Conservation (phyloP, 495 filamentous ascomycete species). For the Endocarpon pusillum region DNA sequence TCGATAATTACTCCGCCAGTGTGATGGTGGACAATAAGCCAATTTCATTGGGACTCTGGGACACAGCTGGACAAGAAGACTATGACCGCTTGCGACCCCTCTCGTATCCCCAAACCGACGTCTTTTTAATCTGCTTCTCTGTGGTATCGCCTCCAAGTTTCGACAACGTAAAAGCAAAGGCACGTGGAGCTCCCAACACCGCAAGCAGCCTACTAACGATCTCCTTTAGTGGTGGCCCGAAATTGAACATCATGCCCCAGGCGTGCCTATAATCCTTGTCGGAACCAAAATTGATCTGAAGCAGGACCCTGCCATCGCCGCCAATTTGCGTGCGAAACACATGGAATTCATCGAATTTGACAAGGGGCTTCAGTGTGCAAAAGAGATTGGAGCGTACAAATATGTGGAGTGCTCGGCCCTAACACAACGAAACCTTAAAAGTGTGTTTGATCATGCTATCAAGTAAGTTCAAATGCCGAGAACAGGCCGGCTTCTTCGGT, state of each 20-base stretch:
- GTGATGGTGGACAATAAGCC: conserved; percentile 97
- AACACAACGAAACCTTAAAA: conserved; percentile 90
- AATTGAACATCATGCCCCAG: conserved; percentile 90
- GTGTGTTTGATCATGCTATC: conserved; percentile 95
- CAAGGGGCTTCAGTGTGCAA: conserved; percentile 64
- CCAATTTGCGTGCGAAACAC: conserved; percentile 61
- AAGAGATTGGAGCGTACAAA: conserved; percentile 85
- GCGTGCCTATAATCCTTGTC: conserved; percentile 90
- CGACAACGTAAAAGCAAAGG: conserved; percentile 95
- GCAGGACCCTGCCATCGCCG: conserved; percentile 68
- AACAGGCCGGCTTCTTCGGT: too few relatives aligned
- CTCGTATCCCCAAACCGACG: conserved; percentile 94
- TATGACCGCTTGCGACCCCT: conserved; percentile 91
- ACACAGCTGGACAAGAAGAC: conserved; percentile 97
- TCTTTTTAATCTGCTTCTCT: conserved; percentile 96
- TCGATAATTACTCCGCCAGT: conserved; percentile 97
- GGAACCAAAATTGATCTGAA: conserved; percentile 94
- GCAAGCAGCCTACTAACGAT: conserved; percentile 1
- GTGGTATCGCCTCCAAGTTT: conserved; percentile 95
- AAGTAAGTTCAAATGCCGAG: conserved; percentile 37
- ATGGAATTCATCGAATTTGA: conserved; percentile 90
- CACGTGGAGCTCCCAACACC: conserved; percentile 18
- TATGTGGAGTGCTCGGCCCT: conserved; percentile 97
- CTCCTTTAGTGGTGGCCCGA: conserved; percentile 73
- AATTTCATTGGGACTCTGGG: conserved; percentile 92